phyloP scores from a whole-genome alignment of 352 stramenopile species.

The Phytophthora chlamydospora region DNA sequence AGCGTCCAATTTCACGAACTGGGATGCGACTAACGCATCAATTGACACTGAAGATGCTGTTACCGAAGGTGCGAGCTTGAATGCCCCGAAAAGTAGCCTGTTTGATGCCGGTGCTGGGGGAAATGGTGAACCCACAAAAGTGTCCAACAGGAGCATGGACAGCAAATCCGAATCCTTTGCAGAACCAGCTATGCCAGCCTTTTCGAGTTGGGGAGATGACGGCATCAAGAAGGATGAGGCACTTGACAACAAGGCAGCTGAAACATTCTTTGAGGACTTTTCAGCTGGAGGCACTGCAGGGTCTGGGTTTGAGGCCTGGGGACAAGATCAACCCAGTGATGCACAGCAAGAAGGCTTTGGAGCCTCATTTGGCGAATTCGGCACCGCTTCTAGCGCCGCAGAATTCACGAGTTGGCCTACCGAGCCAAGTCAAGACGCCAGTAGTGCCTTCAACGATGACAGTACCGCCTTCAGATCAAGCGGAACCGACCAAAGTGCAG shows the following conservation, averaged over 20 bases:
- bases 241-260: background rate
- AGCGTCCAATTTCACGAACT: conserved; percentile 9
- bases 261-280: conserved; percentile 7
- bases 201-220: conserved; percentile 14
- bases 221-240: background rate
- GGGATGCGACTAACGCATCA: conserved; percentile 3
- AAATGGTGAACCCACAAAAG: background rate
- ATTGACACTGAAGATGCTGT: background rate
- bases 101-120: conserved; percentile 2
- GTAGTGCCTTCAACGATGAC: background rate
- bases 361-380: conserved; percentile 6
- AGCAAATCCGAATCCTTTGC: background rate
- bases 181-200: background rate
- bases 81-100: background rate
- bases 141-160: background rate
- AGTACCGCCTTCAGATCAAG: background rate
- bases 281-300: background rate
- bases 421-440: background rate
- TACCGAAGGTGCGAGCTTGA: background rate
- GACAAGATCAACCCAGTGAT: background rate
- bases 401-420: background rate
- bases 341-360: background rate
- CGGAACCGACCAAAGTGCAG: no score
- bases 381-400: no score
- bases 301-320: conserved; percentile 11